Evolutionary conservation across 306 rosid species (phyloP).

Genomic region (Quercus alba): DNA sequence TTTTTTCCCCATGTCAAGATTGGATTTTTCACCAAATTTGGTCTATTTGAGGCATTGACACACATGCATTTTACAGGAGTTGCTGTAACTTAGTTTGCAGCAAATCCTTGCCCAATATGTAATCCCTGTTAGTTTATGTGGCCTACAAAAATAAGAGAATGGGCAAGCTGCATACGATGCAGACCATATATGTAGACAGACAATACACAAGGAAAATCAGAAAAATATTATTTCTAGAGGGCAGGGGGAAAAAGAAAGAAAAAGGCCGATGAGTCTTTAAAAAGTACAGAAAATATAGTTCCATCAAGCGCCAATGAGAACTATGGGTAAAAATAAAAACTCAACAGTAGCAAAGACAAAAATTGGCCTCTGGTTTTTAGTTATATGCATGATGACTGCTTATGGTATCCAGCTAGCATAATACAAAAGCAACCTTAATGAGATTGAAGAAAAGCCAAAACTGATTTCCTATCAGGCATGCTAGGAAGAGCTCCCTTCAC

Average conservation of each 20-base stretch:
- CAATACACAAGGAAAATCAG: background rate
- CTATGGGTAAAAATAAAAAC: background rate
- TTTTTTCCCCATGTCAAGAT: no score
- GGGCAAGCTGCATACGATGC: background rate
- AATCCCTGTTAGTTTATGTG: background rate
- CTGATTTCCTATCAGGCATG: slow-evolving; percentile 84
- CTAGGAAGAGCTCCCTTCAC: slow-evolving; percentile 96
- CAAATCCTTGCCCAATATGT: background rate
- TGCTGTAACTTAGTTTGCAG: no score
- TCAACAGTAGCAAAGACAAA: background rate
- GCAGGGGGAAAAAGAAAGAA: background rate
- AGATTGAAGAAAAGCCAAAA: slow-evolving; percentile 59
- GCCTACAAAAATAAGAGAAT: background rate
- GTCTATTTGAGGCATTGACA: no score
- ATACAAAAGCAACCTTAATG: slow-evolving; percentile 30
- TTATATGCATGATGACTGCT: background rate
- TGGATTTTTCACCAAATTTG: no score
- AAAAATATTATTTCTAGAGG: background rate
- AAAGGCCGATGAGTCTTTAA: background rate
- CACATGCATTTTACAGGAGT: no score
- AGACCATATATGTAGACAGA: background rate
- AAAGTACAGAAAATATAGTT: background rate
- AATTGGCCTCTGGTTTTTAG: background rate
- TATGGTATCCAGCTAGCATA: background rate
- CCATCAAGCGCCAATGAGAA: background rate